Base-by-base conservation (phyloP, 164 flowering plant genomes). In the Taxillus chinensis region DNA sequence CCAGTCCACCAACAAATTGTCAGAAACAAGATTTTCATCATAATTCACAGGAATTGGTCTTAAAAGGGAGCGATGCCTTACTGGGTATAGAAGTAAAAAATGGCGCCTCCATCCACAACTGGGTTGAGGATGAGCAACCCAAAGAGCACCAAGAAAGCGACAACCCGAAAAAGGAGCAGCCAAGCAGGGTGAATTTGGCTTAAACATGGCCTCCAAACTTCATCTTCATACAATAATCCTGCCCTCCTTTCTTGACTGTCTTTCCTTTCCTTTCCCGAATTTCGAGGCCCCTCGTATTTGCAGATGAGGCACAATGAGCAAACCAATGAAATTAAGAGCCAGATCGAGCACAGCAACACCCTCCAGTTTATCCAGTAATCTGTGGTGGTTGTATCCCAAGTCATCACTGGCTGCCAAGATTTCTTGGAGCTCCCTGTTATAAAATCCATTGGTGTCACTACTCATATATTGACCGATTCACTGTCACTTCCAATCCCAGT, bases 331-430 rank as follows among this genome's bases (percentile, higher is more conserved):
- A 74, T 48, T 9, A 85, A n/a, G 5, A 88, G 66, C 86, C 84
- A 83, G 45, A 84, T 65, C 39, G 74, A 74, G 66, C 96, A 92
- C 8, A 86, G 53, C 60, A 79, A 64, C 8, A 85, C 77, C 68
- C 91, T 82, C 98, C 96, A 92, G 74, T 86, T 90, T 14, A 87
- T 57, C 98, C 98, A 92, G 76, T 90, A 92, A 54, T 72, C 71
- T 3, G 76, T 17, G n/a, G 76, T 74, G 12, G 86, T 78, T 65
- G 98, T 82, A 57, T 81, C 74, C 2, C 68, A 75, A 15, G 82
- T 79, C 83, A 76, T 73, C 53, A 68, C 75, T 58, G 98, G 96
- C 57, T 81, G 81, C 92, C 92, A 92, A 57, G 89, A 65, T 61
- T 58, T 63, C 45, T 67, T 71, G 17, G 89, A 45, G 45, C 79